A percentile compares a stretch with the other conserved stretches of the same genome.
phyloP scores from a whole-genome alignment of 208 protist species.

The Willaertia magna region DNA sequence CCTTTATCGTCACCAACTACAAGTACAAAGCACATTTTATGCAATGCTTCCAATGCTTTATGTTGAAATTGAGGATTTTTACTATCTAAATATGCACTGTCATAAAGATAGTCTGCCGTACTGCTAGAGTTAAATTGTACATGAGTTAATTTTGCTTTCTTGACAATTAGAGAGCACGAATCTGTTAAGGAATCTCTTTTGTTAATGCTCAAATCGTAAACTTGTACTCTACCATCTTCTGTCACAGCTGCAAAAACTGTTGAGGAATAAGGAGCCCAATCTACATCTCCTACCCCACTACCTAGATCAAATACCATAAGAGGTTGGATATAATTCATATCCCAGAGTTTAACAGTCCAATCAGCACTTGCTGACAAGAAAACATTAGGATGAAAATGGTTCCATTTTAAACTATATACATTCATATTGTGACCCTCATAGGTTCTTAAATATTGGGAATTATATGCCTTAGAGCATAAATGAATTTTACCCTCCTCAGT shows the following conservation, averaged over 20 bases:
- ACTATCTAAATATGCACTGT: neutral
- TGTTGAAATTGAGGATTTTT: neutral
- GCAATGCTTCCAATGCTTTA: neutral
- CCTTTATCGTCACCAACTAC: conserved; percentile 87
- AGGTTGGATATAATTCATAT: conserved; percentile 56
- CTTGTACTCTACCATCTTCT: conserved; percentile 77
- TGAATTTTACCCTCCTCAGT: conserved; percentile 86
- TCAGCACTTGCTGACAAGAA: conserved; percentile 87
- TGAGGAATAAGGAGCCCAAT: conserved; percentile 85
- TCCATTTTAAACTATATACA: conserved; percentile 86
- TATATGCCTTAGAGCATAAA: conserved; percentile 87
- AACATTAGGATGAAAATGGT: conserved; percentile 77
- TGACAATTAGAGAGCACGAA: conserved; percentile 80
- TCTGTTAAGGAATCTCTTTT: conserved; percentile 75
- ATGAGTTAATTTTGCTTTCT: conserved; percentile 88
- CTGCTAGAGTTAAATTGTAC: conserved; percentile 70
- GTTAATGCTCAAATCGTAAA: conserved; percentile 79
- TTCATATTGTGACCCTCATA: conserved; percentile 81
- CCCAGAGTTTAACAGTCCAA: conserved; percentile 93
- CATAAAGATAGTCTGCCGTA: neutral
- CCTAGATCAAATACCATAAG: conserved; percentile 87
- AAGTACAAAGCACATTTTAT: conserved; percentile 59
- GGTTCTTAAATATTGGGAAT: conserved; percentile 75
- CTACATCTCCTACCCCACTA: conserved; percentile 80
- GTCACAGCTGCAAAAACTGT: conserved; percentile 89